Evolutionary conservation across 176 grass and related monocot genomes (phyloP).

Genomic region (Cocos nucifera): DNA sequence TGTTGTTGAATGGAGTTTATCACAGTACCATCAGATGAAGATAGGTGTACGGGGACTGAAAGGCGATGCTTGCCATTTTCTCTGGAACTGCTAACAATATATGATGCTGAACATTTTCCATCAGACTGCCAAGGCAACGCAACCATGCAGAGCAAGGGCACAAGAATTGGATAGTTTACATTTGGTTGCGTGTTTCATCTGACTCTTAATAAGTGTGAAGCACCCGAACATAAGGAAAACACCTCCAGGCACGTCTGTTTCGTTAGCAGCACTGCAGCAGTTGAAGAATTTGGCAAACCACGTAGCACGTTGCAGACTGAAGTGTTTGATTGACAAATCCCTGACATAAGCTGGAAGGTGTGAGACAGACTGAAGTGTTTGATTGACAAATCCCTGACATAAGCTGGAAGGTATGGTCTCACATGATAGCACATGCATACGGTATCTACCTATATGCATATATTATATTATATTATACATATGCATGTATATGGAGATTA

Average conservation of each 20-base stretch:
- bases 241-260: slow-evolving; percentile 58
- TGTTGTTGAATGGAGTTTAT: slow-evolving; percentile 64
- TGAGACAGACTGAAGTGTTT: too few relatives aligned
- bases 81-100: slow-evolving; percentile 51
- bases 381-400: too few relatives aligned
- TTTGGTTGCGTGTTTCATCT: slow-evolving; percentile 49
- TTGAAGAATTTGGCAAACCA: slow-evolving; percentile 38
- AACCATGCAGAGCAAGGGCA: slow-evolving; percentile 59
- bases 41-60: slow-evolving; percentile 67
- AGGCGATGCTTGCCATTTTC: slow-evolving; percentile 47
- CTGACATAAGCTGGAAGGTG: too few relatives aligned
- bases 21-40: slow-evolving; percentile 56
- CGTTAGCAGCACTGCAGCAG: slow-evolving; percentile 20
- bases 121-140: slow-evolving; percentile 48
- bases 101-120: slow-evolving; percentile 39
- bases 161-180: slow-evolving; percentile 76
- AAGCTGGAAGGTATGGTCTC: too few relatives aligned
- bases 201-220: slow-evolving; percentile 77
- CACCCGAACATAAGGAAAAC: slow-evolving; percentile 68
- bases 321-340: too few relatives aligned
- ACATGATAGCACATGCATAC: too few relatives aligned
- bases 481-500: too few relatives aligned
- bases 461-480: too few relatives aligned
- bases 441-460: too few relatives aligned
- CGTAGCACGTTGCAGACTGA: too few relatives aligned